Conservation (phyloP, 495 filamentous ascomycete species). For the Penicillium canariense region DNA sequence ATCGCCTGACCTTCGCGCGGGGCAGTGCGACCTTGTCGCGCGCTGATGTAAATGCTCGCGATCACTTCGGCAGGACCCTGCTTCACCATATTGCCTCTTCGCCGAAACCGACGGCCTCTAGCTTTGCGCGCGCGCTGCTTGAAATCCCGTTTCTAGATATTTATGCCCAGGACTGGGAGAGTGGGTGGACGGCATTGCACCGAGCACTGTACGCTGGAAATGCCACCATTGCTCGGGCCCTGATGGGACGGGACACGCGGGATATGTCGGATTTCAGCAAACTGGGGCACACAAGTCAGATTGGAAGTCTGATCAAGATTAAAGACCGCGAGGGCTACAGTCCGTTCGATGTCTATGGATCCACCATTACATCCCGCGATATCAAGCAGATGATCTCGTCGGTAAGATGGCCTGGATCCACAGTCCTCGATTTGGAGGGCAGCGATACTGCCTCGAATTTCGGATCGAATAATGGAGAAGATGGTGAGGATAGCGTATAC, state of each 20-base stretch:
- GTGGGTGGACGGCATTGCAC: slow-evolving; percentile 93
- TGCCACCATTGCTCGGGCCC: slow-evolving; percentile 74
- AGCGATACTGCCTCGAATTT: slow-evolving; percentile 38
- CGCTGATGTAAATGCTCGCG: slow-evolving; percentile 77
- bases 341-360: slow-evolving; percentile 86
- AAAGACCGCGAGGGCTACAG: slow-evolving; percentile 95
- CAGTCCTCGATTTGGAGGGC: slow-evolving; percentile 21
- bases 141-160: slow-evolving; percentile 82
- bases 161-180: slow-evolving; percentile 82
- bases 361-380: slow-evolving; percentile 66
- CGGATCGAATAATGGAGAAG: slow-evolving; percentile 37
- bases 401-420: slow-evolving; percentile 16
- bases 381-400: slow-evolving; percentile 35
- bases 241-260: slow-evolving; percentile 71
- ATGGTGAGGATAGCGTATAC: slow-evolving; percentile 34
- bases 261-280: slow-evolving; percentile 57
- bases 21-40: slow-evolving; percentile 49
- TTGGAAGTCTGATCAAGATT: slow-evolving; percentile 76
- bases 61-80: slow-evolving; percentile 74
- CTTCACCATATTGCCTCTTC: slow-evolving; percentile 82
- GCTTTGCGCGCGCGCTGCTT: slow-evolving; percentile 74
- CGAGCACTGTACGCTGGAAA: slow-evolving; percentile 92
- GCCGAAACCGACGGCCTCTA: slow-evolving; percentile 58
- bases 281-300: slow-evolving; percentile 45
- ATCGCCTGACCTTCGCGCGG: slow-evolving; percentile 22